Percentiles rank a stretch among this genome's conserved stretches.
These are phyloP conservation scores for Phyllosticta citribraziliensis DNA, from an alignment of 2,329 filamentous ascomycete genomes.

Conservation along the genomic window DNA sequence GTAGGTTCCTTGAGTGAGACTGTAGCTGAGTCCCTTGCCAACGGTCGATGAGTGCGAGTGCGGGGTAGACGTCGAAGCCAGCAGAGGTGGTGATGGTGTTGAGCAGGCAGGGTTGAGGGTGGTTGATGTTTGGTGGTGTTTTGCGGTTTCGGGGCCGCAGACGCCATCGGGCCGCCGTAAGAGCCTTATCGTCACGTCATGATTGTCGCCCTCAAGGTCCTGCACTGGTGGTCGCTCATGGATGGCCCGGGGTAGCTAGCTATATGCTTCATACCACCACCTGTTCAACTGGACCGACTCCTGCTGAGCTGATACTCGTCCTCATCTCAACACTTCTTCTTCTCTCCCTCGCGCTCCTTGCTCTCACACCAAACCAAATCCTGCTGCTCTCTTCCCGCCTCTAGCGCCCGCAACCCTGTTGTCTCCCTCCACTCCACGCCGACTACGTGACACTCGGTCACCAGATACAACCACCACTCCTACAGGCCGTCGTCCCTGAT, in stretches of 20 bases:
- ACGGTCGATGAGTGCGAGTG: neutral
- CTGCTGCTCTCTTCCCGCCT: neutral
- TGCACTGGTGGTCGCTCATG: no score
- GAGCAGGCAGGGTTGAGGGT: neutral
- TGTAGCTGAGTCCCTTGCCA: no score
- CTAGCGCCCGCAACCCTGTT: neutral
- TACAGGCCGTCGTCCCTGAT: neutral
- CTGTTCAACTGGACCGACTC: neutral
- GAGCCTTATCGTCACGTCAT: neutral
- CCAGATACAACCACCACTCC: neutral
- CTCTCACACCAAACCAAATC: neutral
- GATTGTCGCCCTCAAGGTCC: neutral
- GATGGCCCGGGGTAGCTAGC: neutral
- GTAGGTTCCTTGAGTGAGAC: no score
- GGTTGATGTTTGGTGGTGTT: neutral
- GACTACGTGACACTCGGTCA: neutral
- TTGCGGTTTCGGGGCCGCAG: neutral
- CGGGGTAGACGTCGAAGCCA: neutral
- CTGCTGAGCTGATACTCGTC: neutral
- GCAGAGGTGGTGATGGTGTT: no score
- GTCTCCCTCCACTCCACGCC: neutral
- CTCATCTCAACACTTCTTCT: neutral
- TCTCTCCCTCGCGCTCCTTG: neutral
- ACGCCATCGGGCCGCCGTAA: neutral
- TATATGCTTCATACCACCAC: no score